These are phyloP conservation scores for Penicillium verrucosum DNA, from an alignment of 2,329 filamentous ascomycete species.

Conservation along the genomic window DNA sequence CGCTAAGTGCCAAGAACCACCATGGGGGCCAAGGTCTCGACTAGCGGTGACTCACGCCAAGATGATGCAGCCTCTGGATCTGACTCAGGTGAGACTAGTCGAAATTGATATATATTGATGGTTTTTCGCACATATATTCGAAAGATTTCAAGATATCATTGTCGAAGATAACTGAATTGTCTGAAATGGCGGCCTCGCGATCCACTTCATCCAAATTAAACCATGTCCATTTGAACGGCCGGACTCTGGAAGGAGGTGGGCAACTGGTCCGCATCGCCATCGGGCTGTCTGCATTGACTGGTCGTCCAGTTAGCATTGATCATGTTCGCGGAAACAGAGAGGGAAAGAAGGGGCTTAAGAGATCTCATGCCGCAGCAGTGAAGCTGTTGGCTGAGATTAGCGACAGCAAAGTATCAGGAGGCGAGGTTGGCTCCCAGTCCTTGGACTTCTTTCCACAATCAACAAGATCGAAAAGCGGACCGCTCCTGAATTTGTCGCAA, in stretches of 20 bases:
- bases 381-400: slow-evolving; percentile 52
- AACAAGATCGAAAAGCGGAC: neutral
- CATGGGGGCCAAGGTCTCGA: neutral
- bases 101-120: neutral
- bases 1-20: neutral
- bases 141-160: neutral
- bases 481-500: slow-evolving; percentile 10
- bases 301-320: slow-evolving; percentile 49
- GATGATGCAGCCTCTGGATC: neutral
- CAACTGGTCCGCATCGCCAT: slow-evolving; percentile 59
- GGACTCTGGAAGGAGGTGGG: slow-evolving; percentile 60
- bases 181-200: neutral
- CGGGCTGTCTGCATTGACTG: slow-evolving; percentile 53
- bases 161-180: neutral
- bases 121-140: neutral
- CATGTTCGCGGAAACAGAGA: slow-evolving; percentile 53
- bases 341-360: slow-evolving; percentile 54
- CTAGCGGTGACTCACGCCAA: slow-evolving; percentile 4
- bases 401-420: slow-evolving; percentile 41
- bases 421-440: slow-evolving; percentile 34
- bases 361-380: slow-evolving; percentile 56
- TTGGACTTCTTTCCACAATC: slow-evolving; percentile 33
- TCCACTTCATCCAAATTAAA: neutral
- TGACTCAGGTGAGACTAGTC: neutral
- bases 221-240: slow-evolving; percentile 49